Conservation (phyloP, 2,329 filamentous ascomycete species). For the Sarocladium strictum region DNA sequence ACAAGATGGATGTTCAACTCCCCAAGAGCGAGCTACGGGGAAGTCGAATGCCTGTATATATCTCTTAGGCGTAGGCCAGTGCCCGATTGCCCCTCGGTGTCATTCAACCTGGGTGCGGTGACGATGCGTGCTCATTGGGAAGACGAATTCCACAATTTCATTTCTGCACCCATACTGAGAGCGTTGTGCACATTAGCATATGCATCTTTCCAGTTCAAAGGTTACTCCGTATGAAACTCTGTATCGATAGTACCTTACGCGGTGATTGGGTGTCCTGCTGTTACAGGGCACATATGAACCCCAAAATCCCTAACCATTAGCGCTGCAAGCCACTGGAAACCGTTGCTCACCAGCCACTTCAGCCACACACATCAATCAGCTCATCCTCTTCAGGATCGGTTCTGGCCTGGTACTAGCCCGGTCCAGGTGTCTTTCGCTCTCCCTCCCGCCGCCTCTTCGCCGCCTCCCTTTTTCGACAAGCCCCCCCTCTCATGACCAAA, state of each 20-base stretch:
- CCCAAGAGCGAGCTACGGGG: conserved; percentile 47
- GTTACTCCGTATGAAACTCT: too few relatives aligned
- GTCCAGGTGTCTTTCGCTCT: not conserved
- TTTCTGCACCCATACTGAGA: too few relatives aligned
- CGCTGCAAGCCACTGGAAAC: not conserved
- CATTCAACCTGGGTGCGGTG: too few relatives aligned
- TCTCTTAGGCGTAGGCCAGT: conserved; percentile 27
- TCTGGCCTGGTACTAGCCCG: not conserved
- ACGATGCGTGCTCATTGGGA: too few relatives aligned
- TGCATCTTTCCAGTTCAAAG: too few relatives aligned
- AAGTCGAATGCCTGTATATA: conserved; percentile 50
- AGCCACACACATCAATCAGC: not conserved
- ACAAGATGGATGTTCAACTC: conserved; percentile 46
- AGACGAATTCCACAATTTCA: not conserved
- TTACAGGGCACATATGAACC: too few relatives aligned
- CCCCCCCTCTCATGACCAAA: not conserved
- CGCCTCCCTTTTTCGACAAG: conserved; percentile 4
- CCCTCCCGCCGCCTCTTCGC: conserved; percentile 2
- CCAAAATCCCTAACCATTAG: too few relatives aligned
- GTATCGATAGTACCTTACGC: too few relatives aligned
- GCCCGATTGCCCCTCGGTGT: too few relatives aligned
- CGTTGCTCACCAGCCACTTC: not conserved
- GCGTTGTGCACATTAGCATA: too few relatives aligned
- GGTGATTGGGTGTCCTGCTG: too few relatives aligned
- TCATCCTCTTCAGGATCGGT: not conserved